Percentiles rank a stretch among this genome's conserved stretches.
These are phyloP conservation scores for Canna indica DNA, from an alignment of 176 grass and related monocot species.

Conservation along the genomic window DNA sequence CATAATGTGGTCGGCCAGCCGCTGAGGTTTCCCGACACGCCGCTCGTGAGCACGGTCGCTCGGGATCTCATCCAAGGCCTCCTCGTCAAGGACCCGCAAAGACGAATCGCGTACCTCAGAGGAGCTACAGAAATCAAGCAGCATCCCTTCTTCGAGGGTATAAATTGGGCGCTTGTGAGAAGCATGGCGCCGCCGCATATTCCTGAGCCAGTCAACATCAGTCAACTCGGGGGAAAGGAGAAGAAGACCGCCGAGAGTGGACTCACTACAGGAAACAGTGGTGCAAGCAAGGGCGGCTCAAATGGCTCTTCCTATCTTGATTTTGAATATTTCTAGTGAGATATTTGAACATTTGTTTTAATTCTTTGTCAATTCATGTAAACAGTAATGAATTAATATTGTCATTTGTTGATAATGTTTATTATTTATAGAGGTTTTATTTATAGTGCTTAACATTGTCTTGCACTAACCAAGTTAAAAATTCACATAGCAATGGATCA, in stretches of 20 bases:
- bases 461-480: no score
- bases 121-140: conserved; percentile 81
- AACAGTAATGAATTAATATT: no score
- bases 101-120: conserved; percentile 48
- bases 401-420: no score
- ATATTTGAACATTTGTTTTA: not conserved
- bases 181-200: conserved; percentile 61
- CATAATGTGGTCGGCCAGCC: conserved; percentile 88
- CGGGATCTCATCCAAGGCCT: conserved; percentile 73
- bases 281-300: conserved; percentile 27
- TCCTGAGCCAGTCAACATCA: conserved; percentile 26
- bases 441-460: no score
- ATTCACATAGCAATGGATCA: no score
- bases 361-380: no score
- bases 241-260: conserved; percentile 16
- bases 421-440: no score
- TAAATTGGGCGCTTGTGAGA: conserved; percentile 88
- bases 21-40: conserved; percentile 62
- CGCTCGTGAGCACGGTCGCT: conserved; percentile 43
- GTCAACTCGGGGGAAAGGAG: conserved; percentile 23
- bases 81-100: conserved; percentile 74
- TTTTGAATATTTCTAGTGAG: conserved; percentile 74
- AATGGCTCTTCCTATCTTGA: conserved; percentile 48
- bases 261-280: conserved; percentile 16
- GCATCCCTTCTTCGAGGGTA: conserved; percentile 75